Percentiles rank a stretch among this genome's conserved stretches.
Conservation (phyloP, 2,329 filamentous ascomycete genomes). For the Aschersonia sp. region DNA sequence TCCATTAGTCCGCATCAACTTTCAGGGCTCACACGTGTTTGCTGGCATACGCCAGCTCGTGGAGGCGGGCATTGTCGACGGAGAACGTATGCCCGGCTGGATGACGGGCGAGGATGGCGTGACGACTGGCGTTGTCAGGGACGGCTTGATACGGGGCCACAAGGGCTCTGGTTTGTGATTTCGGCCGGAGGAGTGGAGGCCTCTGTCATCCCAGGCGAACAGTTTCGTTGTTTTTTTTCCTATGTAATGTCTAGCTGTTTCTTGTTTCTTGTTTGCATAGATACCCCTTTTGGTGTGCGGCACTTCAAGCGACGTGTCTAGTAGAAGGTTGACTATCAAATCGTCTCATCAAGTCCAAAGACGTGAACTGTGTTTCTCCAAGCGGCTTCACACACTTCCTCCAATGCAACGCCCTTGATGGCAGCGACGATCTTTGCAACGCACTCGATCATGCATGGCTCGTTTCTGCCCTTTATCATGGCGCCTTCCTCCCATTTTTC, state of each 20-base stretch:
- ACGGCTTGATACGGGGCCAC: constrained; percentile 48
- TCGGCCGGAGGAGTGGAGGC: background rate
- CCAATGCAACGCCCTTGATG: constrained; percentile 65
- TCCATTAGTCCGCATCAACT: constrained; percentile 42
- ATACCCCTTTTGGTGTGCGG: no score
- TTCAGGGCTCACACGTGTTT: constrained; percentile 68
- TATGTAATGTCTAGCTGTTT: no score
- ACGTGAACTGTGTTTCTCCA: constrained; percentile 73
- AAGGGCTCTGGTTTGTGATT: constrained; percentile 38
- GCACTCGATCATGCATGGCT: constrained; percentile 73
- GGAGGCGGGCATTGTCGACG: constrained; percentile 61
- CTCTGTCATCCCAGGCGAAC: no score
- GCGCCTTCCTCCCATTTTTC: constrained; percentile 80
- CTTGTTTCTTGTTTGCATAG: no score
- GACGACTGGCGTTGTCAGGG: constrained; percentile 53
- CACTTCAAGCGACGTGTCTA: constrained; percentile 1
- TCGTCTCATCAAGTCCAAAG: constrained; percentile 47
- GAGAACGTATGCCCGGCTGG: constrained; percentile 73
- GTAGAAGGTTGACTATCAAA: constrained; percentile 3
- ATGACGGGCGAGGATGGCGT: constrained; percentile 80
- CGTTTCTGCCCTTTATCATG: constrained; percentile 92
- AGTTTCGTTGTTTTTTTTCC: no score
- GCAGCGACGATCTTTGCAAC: constrained; percentile 81
- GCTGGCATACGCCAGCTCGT: constrained; percentile 66
- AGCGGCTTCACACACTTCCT: constrained; percentile 75